Percentiles rank a stretch among this genome's conserved stretches.
Evolutionary conservation across 108 stramenopile genomes (phyloP).

Genomic region (Ochromonas danica): DNA sequence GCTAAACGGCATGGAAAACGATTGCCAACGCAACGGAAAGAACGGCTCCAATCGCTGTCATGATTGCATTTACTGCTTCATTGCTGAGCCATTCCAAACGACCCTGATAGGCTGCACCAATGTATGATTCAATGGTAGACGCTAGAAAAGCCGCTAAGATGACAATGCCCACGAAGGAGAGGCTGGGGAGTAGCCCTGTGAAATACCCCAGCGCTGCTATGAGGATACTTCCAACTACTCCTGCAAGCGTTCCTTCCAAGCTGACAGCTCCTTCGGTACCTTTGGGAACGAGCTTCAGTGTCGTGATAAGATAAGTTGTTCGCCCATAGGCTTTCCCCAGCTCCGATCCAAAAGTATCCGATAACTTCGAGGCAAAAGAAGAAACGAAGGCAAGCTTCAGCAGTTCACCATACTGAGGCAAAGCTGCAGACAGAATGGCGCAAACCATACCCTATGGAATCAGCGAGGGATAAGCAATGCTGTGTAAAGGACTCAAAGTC

Average conservation of each 20-base stretch:
- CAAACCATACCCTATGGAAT: constrained; percentile 42
- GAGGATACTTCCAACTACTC: constrained; percentile 74
- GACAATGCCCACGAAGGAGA: neutral
- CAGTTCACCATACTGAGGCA: constrained; percentile 25
- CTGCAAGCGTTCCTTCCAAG: constrained; percentile 80
- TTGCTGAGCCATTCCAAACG: constrained; percentile 73
- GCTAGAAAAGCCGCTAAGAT: neutral
- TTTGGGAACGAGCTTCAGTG: constrained; percentile 71
- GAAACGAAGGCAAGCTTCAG: constrained; percentile 78
- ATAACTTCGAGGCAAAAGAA: constrained; percentile 81
- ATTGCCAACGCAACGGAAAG: constrained; percentile 65
- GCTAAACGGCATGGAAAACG: no score
- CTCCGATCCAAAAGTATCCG: constrained; percentile 93
- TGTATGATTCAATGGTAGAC: neutral
- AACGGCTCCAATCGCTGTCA: constrained; percentile 79
- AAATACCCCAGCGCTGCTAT: constrained; percentile 67
- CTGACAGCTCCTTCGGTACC: constrained; percentile 89
- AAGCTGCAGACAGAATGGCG: constrained; percentile 37
- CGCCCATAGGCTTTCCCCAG: constrained; percentile 92
- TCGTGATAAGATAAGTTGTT: constrained; percentile 86
- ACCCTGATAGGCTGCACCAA: neutral
- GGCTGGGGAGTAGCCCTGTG: constrained; percentile 53
- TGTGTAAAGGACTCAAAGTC: neutral
- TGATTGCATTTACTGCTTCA: constrained; percentile 90
- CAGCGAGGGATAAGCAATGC: neutral